phyloP scores from a whole-genome alignment of 1,284 basidiomycete species.

The Puccinia coronata region DNA sequence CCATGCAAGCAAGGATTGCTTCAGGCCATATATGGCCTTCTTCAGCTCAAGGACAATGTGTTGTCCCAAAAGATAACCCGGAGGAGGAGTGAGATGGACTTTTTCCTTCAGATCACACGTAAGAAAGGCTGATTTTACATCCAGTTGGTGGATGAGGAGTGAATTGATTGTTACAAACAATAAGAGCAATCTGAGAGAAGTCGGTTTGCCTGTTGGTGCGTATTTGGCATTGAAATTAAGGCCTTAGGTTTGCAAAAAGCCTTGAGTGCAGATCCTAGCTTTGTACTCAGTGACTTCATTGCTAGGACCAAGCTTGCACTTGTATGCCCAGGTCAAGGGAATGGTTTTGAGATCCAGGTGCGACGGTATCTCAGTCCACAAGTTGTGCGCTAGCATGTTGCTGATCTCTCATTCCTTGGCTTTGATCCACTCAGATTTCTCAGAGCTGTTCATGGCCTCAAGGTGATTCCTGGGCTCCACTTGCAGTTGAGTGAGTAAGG shows the following conservation, averaged over 20 bases:
- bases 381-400: neutral
- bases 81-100: neutral
- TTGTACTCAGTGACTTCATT: conserved; percentile 42
- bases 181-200: conserved; percentile 5
- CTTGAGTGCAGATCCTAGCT: conserved; percentile 49
- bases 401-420: neutral
- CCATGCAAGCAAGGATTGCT: no score
- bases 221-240: conserved; percentile 48
- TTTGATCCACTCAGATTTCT: neutral
- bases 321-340: neutral
- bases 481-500: neutral
- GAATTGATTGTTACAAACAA: conserved; percentile 20
- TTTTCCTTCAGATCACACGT: neutral
- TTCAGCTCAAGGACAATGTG: neutral
- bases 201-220: conserved; percentile 36
- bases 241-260: conserved; percentile 48
- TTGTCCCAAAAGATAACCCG: neutral
- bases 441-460: neutral
- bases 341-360: neutral
- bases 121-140: conserved; percentile 31
- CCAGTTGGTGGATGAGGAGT: conserved; percentile 43
- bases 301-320: neutral
- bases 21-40: no score
- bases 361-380: neutral
- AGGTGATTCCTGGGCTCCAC: neutral